Base-by-base conservation (phyloP, 2,329 filamentous ascomycete species). In the Penicillium sp. region DNA sequence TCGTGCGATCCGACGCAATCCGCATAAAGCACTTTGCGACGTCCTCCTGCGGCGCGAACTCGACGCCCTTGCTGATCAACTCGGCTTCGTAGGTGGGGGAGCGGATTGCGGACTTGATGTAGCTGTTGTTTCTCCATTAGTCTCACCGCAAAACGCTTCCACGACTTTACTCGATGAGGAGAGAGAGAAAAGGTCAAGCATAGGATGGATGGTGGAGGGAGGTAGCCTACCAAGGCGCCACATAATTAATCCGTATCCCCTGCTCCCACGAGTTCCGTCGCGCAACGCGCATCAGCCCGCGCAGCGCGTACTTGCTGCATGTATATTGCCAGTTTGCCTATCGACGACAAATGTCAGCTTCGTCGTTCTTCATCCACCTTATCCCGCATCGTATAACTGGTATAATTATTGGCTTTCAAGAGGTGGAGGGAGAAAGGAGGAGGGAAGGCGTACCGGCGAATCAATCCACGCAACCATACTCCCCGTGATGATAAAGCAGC, bases 391-490 rank as follows among this genome's bases (percentile, higher is more conserved):
- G 2, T 11, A 4, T 38, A 11, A 4, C 35, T 38, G 35, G 35
- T 38, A 11, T 15, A 41, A n/a, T 9, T 41, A 11, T 49, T 57
- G n/a, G 7, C 49, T 11, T 3, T 56, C 11, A n/a, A n/a, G 30
- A 35, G 29, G 2, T 8, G 23, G 23, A 26, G 5, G 5, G 26
- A 26, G 26, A 26, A 26, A 1, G 26, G 26, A 26, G 26, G 26
- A 15, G 35, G 35, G 11, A 9, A 35, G 7, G 8, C 26, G 13
- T 51, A 67, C 76, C 26, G 78, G 78, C 7, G 77, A 77, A 62
- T 84, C 83, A 51, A 83, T 78, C 68, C 78, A 85, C 0, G 76
- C 79, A 0, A 81, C 81, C 69, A 85, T 77, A 58, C 79, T 82
- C 4, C 79, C 80, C 0, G 79, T 83, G 23, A 85, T 79, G 52